Conservation (phyloP, 1,284 basidiomycete species). For the Malassezia obtusa region DNA sequence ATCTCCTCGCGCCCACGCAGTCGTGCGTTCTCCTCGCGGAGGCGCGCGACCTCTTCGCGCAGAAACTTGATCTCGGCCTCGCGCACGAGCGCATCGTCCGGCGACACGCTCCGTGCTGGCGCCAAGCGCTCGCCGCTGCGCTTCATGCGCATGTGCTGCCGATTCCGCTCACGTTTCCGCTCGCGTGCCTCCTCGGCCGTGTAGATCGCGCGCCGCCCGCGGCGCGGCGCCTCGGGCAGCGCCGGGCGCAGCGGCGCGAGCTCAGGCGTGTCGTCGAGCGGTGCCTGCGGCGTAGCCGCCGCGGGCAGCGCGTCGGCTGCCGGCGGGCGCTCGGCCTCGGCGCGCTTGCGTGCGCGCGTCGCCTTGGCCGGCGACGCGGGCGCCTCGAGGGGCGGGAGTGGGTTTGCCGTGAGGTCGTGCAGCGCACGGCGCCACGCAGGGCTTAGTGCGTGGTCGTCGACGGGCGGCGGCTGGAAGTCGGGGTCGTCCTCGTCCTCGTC, state of each 20-base stretch:
- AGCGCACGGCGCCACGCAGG: constrained; percentile 32
- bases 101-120: constrained; percentile 15
- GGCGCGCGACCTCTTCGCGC: constrained; percentile 28
- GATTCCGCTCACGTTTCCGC: constrained; percentile 15
- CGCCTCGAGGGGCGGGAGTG: background rate
- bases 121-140: constrained; percentile 18
- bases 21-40: constrained; percentile 33
- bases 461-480: constrained; percentile 27
- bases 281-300: background rate
- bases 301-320: background rate
- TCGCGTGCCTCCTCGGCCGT: constrained; percentile 15
- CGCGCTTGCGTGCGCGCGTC: background rate
- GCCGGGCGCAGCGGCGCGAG: background rate
- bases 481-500: constrained; percentile 39
- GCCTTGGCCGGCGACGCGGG: background rate
- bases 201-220: constrained; percentile 8
- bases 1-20: constrained; percentile 30
- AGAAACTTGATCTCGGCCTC: constrained; percentile 32
- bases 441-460: constrained; percentile 26
- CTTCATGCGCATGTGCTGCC: constrained; percentile 13
- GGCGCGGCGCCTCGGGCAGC: background rate
- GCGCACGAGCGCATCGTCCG: constrained; percentile 21
- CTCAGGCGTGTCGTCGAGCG: background rate
- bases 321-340: background rate
- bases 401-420: constrained; percentile 14